These are phyloP conservation scores for Pythium folliculosum DNA, from an alignment of 352 stramenopile genomes.

Conservation along the genomic window DNA sequence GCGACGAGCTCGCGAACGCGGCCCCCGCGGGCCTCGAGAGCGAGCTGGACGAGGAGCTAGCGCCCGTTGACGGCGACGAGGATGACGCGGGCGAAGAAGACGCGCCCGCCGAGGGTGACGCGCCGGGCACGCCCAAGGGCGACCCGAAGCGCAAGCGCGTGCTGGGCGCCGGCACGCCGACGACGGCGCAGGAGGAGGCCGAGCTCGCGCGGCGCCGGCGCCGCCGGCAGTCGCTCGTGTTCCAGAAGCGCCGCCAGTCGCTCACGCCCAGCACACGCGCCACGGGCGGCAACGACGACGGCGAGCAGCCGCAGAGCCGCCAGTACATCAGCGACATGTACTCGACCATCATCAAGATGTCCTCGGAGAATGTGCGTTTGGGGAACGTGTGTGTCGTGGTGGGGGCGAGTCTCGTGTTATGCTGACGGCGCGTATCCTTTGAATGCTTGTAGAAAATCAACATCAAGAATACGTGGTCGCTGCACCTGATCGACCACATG, in stretches of 20 bases:
- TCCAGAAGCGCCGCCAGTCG: slow-evolving; percentile 70
- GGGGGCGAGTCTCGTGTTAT: background rate
- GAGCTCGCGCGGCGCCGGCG: slow-evolving; percentile 66
- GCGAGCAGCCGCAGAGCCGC: slow-evolving; percentile 36
- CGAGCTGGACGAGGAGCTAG: slow-evolving; percentile 9
- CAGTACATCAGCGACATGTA: slow-evolving; percentile 93
- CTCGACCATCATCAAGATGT: slow-evolving; percentile 92
- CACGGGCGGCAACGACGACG: slow-evolving; percentile 8
- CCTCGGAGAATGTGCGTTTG: slow-evolving; percentile 81
- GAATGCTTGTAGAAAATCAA: slow-evolving; percentile 94
- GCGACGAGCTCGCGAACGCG: slow-evolving; percentile 27
- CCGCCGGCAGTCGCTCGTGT: slow-evolving; percentile 63
- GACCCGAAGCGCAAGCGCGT: slow-evolving; percentile 48
- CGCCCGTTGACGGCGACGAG: slow-evolving; percentile 15
- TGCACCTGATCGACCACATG: slow-evolving; percentile 98
- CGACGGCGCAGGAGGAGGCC: slow-evolving; percentile 57
- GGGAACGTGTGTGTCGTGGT: background rate
- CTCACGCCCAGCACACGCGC: slow-evolving; percentile 44
- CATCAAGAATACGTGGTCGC: slow-evolving; percentile 95
- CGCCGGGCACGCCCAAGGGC: slow-evolving; percentile 15
- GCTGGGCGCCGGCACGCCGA: slow-evolving; percentile 22
- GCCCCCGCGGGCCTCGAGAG: slow-evolving; percentile 1
- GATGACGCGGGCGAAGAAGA: slow-evolving; percentile 3
- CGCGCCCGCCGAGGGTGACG: background rate
- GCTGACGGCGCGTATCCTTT: too few species aligned